These are phyloP conservation scores for Myxozyma neotropica DNA, from an alignment of 805 yeast genomes.

Conservation along the genomic window DNA sequence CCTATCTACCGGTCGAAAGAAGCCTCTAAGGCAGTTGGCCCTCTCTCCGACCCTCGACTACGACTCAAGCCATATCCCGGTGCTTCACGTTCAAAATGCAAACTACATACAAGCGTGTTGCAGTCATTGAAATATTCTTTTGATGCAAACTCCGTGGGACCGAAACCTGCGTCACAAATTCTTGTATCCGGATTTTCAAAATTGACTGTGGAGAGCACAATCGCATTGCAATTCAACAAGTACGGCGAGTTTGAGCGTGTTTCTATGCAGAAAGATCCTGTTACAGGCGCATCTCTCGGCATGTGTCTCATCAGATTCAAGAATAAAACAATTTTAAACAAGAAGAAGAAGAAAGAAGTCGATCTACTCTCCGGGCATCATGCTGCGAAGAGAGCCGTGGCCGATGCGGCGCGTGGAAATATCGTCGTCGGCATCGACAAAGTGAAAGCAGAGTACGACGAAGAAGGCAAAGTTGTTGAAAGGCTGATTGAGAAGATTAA, in stretches of 20 bases:
- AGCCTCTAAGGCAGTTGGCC: constrained; percentile 13
- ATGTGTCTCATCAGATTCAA: constrained; percentile 64
- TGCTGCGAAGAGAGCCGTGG: constrained; percentile 52
- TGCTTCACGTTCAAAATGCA: constrained; percentile 33
- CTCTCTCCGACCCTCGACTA: constrained; percentile 30
- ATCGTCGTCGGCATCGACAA: constrained; percentile 58
- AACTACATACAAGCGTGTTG: constrained; percentile 31
- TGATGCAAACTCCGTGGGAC: constrained; percentile 75
- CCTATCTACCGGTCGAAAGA: constrained; percentile 45
- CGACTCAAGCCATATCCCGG: constrained; percentile 27
- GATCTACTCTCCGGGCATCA: constrained; percentile 44
- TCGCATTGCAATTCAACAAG: constrained; percentile 57
- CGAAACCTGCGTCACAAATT: constrained; percentile 69
- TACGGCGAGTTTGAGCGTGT: constrained; percentile 67
- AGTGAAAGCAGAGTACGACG: constrained; percentile 43
- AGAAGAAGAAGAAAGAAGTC: background rate
- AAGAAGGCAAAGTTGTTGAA: constrained; percentile 40
- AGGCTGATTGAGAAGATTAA: constrained; percentile 20
- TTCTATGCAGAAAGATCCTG: constrained; percentile 65
- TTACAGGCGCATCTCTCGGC: constrained; percentile 78
- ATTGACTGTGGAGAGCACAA: constrained; percentile 50
- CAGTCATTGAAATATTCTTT: constrained; percentile 48
- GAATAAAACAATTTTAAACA: constrained; percentile 43
- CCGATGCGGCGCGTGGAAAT: constrained; percentile 43
- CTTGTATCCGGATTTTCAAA: constrained; percentile 69